Conservation (phyloP, 345 rosid species). For the Turnera subulata region DNA sequence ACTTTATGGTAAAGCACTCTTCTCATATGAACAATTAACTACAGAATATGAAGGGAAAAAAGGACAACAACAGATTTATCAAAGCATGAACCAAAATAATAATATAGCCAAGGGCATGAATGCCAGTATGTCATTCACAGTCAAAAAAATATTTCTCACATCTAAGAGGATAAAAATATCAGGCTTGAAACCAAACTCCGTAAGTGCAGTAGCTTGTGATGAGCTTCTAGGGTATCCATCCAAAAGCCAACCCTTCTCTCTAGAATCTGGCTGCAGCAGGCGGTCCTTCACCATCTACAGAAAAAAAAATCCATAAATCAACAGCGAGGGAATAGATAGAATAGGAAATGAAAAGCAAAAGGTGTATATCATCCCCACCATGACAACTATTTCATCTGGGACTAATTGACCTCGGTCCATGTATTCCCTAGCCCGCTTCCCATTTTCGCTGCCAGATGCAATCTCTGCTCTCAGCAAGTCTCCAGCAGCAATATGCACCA, state of each 20-base stretch:
- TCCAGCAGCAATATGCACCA: conserved; percentile 92
- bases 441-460: conserved; percentile 78
- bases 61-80: too few species aligned
- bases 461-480: conserved; percentile 80
- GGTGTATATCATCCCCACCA: conserved; percentile 27
- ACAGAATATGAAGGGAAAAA: too few species aligned
- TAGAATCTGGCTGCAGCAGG: conserved; percentile 61
- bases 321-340: not conserved
- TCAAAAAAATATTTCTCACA: conserved; percentile 35
- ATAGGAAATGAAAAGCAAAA: not conserved
- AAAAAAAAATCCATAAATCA: conserved; percentile 17
- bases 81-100: too few species aligned
- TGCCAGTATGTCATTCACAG: not conserved
- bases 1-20: too few species aligned
- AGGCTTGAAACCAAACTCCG: conserved; percentile 59
- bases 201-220: conserved; percentile 84
- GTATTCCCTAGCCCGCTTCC: conserved; percentile 67
- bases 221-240: conserved; percentile 96
- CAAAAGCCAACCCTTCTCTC: conserved; percentile 86
- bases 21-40: too few species aligned
- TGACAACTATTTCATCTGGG: conserved; percentile 72
- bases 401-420: conserved; percentile 88
- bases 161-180: conserved; percentile 82
- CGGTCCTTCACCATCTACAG: conserved; percentile 86
- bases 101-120: too few species aligned